Evolutionary conservation across 805 yeast species (phyloP).

Genomic region (Maudiozyma serrabonitensis): DNA sequence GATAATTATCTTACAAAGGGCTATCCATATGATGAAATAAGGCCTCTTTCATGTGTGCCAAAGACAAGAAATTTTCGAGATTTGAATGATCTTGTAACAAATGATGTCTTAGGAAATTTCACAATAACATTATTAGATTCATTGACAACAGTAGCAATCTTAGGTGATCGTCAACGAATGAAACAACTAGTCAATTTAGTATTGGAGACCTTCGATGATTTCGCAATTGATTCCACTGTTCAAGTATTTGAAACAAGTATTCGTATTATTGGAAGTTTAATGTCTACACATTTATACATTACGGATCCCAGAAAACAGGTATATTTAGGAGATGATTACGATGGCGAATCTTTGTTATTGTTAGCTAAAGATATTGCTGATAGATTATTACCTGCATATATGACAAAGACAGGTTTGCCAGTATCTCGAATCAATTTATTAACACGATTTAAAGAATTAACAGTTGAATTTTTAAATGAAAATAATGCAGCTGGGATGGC

Average conservation of each 20-base stretch:
- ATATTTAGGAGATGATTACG: conserved; percentile 35
- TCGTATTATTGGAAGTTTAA: conserved; percentile 69
- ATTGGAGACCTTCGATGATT: conserved; percentile 32
- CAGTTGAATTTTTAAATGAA: conserved; percentile 40
- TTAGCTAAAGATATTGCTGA: conserved; percentile 72
- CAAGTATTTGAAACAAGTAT: conserved; percentile 87
- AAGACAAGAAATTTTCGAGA: conserved; percentile 53
- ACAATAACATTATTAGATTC: conserved; percentile 72
- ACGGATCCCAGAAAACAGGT: conserved; percentile 37
- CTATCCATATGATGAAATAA: conserved; percentile 74
- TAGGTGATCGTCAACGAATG: conserved; percentile 55
- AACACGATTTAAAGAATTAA: conserved; percentile 31
- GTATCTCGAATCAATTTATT: conserved; percentile 67
- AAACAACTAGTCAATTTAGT: conserved; percentile 36
- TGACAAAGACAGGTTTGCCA: conserved; percentile 57
- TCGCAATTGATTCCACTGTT: conserved; percentile 57
- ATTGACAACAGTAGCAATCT: conserved; percentile 65
- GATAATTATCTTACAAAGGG: conserved; percentile 55
- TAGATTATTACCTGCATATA: conserved; percentile 60
- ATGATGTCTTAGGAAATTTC: conserved; percentile 80
- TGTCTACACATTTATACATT: conserved; percentile 71
- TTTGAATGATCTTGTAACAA: conserved; percentile 45
- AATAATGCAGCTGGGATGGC: conserved; percentile 88
- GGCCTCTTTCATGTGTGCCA: conserved; percentile 63
- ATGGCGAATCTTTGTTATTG: conserved; percentile 53